phyloP scores from a whole-genome alignment of 2,329 filamentous ascomycete genomes.

The Fusarium palustre region DNA sequence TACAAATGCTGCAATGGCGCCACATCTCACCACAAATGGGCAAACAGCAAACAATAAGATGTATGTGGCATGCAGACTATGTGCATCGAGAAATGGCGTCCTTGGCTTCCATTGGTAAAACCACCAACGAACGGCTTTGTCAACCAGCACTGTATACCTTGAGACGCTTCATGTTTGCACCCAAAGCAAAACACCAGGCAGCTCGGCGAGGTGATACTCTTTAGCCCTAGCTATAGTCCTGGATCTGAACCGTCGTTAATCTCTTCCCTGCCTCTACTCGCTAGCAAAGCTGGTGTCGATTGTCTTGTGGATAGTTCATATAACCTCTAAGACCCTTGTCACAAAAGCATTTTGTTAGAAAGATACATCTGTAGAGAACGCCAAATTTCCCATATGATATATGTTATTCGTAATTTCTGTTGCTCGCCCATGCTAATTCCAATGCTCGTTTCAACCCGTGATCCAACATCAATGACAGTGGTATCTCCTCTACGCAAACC shows the following conservation, averaged over 20 bases:
- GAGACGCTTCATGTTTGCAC: neutral
- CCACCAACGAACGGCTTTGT: neutral
- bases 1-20: neutral
- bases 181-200: neutral
- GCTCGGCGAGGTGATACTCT: neutral
- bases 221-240: neutral
- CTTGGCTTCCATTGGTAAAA: neutral
- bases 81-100: neutral
- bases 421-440: slow-evolving; percentile 6
- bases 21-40: neutral
- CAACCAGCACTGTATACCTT: neutral
- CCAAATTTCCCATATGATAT: neutral
- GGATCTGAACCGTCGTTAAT: neutral
- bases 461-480: slow-evolving; percentile 13
- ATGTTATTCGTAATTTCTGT: neutral
- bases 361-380: neutral
- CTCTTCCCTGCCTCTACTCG: too few relatives aligned
- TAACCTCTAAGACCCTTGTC: too few relatives aligned
- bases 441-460: slow-evolving; percentile 6
- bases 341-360: neutral
- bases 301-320: too few relatives aligned
- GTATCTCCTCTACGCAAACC: slow-evolving; percentile 24
- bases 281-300: too few relatives aligned
- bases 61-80: neutral
- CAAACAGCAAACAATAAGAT: neutral